Evolutionary conservation across 192 early-diverging fungal genomes (phyloP), one percentile per base, ranked within the genome.

Genomic region (Entomortierella parvispora): DNA sequence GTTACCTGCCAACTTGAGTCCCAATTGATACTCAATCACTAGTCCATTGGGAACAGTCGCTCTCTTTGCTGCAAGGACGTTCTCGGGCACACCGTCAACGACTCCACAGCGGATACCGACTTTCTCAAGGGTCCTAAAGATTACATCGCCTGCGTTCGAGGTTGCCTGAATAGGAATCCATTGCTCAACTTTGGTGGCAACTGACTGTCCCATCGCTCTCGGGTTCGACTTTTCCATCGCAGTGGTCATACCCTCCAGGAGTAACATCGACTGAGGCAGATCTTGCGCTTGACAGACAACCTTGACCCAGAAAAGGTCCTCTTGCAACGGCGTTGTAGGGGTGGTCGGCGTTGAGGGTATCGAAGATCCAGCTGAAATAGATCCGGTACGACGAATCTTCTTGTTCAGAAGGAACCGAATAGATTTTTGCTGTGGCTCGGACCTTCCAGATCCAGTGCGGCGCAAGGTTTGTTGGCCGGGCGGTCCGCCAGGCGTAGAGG

Each of bases 391-490:
- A 33, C 71, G 78, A 56, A 86, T 84, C 52, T 80, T 80, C 28
- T 83, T 82, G 57, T 86, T 83, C 43, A 86, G 64, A 23, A 81
- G 70, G 29, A 86, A 86, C 25, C 83, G 74, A n/a, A 86, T 86
- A 8, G 74, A 77, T 1, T 65, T 65, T 12, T 54, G 74, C 47
- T 77, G 65, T 23, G 51, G 55, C 29, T 77, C 74, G 11, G 63
- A 4, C 32, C 58, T 67, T 23, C 54, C 48, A 2, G 65, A 77
- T 18, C 60, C 58, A 20, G 54, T 77, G 10, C 74, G 51, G 6
- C 66, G 65, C n/a, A 66, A 56, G 12, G 45, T 63, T 14, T 25
- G 61, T 17, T 62, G 65, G 8, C 31, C 29, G 59, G 26, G 14
- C 2, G 11, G 14, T 14, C 25, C 32, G 44, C 20, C 25, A 20